Evolutionary conservation across 2,329 filamentous ascomycete genomes (phyloP).

Genomic region (Aspergillus awamori): DNA sequence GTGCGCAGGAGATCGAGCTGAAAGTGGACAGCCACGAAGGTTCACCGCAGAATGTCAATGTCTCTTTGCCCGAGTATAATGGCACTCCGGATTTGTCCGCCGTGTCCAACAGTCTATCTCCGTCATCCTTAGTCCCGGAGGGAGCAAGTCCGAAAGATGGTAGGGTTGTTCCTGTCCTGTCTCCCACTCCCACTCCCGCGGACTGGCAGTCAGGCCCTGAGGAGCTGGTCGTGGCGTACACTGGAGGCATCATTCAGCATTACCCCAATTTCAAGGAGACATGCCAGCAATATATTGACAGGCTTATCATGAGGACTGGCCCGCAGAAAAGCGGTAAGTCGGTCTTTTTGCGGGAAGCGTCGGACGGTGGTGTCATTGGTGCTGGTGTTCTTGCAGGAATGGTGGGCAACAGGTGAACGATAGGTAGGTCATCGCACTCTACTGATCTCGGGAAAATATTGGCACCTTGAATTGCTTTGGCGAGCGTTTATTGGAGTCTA

Average conservation of each 20-base stretch:
- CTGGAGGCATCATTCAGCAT: constrained; percentile 77
- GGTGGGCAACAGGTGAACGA: constrained; percentile 32
- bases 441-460: not conserved
- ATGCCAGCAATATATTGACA: constrained; percentile 70
- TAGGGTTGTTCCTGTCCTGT: constrained; percentile 40
- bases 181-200: constrained; percentile 35
- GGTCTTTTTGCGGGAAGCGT: constrained; percentile 56
- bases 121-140: constrained; percentile 9
- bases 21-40: constrained; percentile 44
- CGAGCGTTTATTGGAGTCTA: not conserved
- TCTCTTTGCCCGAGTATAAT: constrained; percentile 32
- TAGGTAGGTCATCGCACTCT: not conserved
- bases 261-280: constrained; percentile 73
- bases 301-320: constrained; percentile 51
- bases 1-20: constrained; percentile 66
- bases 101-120: constrained; percentile 16
- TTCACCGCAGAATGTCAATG: constrained; percentile 33
- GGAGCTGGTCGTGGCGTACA: constrained; percentile 76
- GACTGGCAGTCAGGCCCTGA: constrained; percentile 52
- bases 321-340: constrained; percentile 51
- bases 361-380: constrained; percentile 59
- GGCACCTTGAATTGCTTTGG: not conserved
- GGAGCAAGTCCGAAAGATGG: constrained; percentile 5
- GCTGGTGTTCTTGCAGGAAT: constrained; percentile 59
- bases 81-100: constrained; percentile 26